Evolutionary conservation across 768 basidiomycete genomes (phyloP), one percentile per base, ranked within the genome.

Genomic region (Hericium erinaceus): DNA sequence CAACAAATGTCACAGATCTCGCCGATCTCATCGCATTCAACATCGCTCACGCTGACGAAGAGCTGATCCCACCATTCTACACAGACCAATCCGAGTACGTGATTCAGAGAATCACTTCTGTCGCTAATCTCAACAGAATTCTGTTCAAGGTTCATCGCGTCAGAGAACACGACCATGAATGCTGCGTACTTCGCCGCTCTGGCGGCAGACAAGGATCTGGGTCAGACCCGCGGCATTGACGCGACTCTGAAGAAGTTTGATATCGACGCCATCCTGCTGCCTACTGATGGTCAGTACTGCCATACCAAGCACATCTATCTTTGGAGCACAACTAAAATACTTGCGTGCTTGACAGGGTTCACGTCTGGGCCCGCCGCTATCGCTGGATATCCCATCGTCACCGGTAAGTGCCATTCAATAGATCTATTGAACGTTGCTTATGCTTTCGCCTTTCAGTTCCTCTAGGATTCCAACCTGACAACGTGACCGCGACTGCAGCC

Each of bases 11-110:
- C 24, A 74, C 75, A 37, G 77, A 66, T 44, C 74, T 86, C 1
- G 80, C 77, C 2, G 81, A 84, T 57, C 60, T 86, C 56, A 84
- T 85, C 48, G 66, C 65, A n/a, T 85, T 84, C 67, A 76, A 87
- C 61, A 70, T 74, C 26, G 74, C 74, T 13, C 74, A 86, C 59
- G 73, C 78, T 9, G 69, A 72, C 6, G 71, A 80, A 28, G 85
- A 86, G 63, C 67, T 72, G 11, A 62, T 66, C 10, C 62, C 65
- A 20, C 70, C 73, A 12, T 74, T 66, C 58, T 65, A 72, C 52
- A 68, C 64, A 0, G 66, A 69, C 49, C 75, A 75, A 58, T 73
- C 71, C 2, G 63, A 61, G 75, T 60, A 61, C 37, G 70, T 49
- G 16, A 15, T 37, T 12, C 11, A 8, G 46, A 16, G 13, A 12